Percentiles rank a stretch among this genome's conserved stretches.
Conservation (phyloP, 306 rosid genomes). For the Corylus heterophylla region DNA sequence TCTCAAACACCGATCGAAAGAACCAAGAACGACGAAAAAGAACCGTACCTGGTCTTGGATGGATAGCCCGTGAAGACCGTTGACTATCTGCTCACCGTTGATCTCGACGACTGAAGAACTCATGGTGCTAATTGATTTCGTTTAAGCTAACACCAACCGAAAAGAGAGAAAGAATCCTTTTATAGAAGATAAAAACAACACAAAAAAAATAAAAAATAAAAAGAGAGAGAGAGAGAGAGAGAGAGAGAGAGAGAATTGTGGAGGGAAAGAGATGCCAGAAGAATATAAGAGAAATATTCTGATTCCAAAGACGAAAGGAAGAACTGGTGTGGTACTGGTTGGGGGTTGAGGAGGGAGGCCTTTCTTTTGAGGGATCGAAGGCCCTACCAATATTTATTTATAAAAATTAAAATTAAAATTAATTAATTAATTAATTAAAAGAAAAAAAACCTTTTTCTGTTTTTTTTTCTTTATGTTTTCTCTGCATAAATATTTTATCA, state of each 20-base stretch:
- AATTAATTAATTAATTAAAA: too few relatives aligned
- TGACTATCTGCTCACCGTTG: conserved; percentile 24
- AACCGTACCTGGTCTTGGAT: conserved; percentile 35
- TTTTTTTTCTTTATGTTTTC: background rate
- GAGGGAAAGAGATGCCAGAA: conserved; percentile 4
- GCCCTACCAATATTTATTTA: too few relatives aligned
- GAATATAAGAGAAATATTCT: background rate
- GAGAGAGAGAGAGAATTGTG: background rate
- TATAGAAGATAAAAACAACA: background rate
- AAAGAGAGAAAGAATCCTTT: background rate
- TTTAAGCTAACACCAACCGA: background rate
- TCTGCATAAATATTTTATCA: too few relatives aligned
- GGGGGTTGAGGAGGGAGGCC: too few relatives aligned
- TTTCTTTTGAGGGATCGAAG: too few relatives aligned
- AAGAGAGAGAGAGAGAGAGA: background rate
- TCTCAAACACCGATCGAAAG: background rate
- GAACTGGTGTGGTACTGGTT: too few relatives aligned
- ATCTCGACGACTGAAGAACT: conserved; percentile 40
- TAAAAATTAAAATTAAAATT: too few relatives aligned
- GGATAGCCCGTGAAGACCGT: conserved; percentile 7
- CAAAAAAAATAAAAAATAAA: background rate
- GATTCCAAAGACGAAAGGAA: background rate
- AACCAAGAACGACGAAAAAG: background rate
- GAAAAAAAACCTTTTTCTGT: too few relatives aligned
- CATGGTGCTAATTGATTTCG: conserved; percentile 21